Evolutionary conservation across 352 stramenopile species (phyloP).

Genomic region (Phytophthora palmivora): DNA sequence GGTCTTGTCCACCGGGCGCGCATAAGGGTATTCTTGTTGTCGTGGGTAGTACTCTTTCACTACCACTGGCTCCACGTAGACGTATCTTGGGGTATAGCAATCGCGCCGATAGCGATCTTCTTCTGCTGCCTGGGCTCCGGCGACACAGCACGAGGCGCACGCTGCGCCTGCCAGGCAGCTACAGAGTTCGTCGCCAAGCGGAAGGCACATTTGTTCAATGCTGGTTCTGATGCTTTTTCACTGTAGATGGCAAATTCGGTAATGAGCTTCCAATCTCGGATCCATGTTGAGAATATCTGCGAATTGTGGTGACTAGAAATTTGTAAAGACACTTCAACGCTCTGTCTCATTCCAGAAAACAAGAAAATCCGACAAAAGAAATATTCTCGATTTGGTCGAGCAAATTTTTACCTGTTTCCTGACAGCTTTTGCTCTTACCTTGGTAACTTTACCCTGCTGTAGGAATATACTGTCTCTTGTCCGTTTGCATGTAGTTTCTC

Average conservation of each 20-base stretch:
- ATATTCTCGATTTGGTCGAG: too few relatives aligned
- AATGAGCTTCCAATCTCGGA: slow-evolving; percentile 5
- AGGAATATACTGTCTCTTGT: too few relatives aligned
- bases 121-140: slow-evolving; percentile 21
- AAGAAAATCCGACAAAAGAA: slow-evolving; percentile 13
- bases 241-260: slow-evolving; percentile 10
- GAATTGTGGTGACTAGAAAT: slow-evolving; percentile 26
- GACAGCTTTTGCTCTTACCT: too few relatives aligned
- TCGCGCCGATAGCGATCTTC: slow-evolving; percentile 31
- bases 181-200: slow-evolving; percentile 29
- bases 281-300: slow-evolving; percentile 14
- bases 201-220: slow-evolving; percentile 28
- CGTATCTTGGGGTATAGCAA: slow-evolving; percentile 17
- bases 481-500: too few relatives aligned
- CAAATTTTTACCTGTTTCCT: too few relatives aligned
- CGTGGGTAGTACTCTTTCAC: slow-evolving; percentile 20
- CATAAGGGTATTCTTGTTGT: slow-evolving; percentile 21
- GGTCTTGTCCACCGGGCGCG: slow-evolving; percentile 6
- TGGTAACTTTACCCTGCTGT: too few relatives aligned
- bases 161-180: slow-evolving; percentile 35
- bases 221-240: neutral
- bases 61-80: slow-evolving; percentile 31
- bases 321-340: slow-evolving; percentile 29
- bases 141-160: slow-evolving; percentile 35
- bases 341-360: slow-evolving; percentile 25